Evolutionary conservation across 768 basidiomycete species (phyloP).

Genomic region (Boletus fagicola): DNA sequence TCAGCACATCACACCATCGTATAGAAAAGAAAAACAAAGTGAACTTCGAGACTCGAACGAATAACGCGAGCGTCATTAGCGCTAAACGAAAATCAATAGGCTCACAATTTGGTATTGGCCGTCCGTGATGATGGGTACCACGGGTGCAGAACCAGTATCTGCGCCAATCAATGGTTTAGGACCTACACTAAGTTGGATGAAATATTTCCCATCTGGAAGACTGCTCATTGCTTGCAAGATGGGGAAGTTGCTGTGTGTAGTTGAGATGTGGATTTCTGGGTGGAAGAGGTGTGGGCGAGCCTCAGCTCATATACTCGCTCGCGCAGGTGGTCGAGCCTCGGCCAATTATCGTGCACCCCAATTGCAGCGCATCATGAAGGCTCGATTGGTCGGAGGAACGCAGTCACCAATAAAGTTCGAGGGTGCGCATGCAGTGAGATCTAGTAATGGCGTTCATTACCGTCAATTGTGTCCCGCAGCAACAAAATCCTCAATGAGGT

Average conservation of each 20-base stretch:
- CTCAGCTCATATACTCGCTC: background rate
- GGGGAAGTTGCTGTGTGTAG: background rate
- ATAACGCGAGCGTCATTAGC: background rate
- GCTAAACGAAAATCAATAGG: background rate
- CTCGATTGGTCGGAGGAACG: background rate
- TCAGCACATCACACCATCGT: background rate
- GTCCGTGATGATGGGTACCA: background rate
- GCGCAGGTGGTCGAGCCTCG: background rate
- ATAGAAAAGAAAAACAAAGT: background rate
- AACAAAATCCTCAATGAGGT: background rate
- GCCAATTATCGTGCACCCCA: background rate
- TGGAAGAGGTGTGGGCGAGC: background rate
- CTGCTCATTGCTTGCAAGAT: background rate
- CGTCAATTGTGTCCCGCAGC: background rate
- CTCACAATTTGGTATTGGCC: background rate
- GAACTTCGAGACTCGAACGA: background rate
- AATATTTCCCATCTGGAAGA: background rate
- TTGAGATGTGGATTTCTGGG: background rate
- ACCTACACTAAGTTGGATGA: background rate
- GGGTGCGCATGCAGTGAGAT: background rate
- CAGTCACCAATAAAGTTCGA: background rate
- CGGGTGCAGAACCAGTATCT: fast-evolving
- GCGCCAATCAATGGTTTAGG: background rate
- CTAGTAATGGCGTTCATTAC: background rate
- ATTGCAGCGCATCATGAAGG: background rate